Evolutionary conservation across 768 basidiomycete species (phyloP), one percentile per base, ranked within the genome.

Genomic region (Phylloporus sp.): DNA sequence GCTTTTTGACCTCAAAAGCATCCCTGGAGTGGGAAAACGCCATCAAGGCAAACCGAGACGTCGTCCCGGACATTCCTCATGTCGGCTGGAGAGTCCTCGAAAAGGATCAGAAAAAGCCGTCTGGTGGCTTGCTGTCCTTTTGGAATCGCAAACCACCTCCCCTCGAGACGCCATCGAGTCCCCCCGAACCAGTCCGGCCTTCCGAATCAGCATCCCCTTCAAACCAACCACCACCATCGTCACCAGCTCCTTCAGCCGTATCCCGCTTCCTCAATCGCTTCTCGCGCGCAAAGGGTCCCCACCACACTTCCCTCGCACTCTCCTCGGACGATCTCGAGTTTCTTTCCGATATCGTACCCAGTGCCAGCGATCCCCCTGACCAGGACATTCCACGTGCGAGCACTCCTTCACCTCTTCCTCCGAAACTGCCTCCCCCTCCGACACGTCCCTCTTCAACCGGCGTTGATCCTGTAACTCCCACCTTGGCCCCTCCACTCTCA

Each of bases 261-360:
- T 89, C 90, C 10, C 80, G 91, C 5, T 93, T 94, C 62, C 72
- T 92, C 38, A 80, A 77, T 40, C 79, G 88, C 38, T 87, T 94
- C 63, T 82, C 81, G 8, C 77, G 80, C 18, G 65, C 66, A 22
- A 72, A 68, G 38, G 51, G 60, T 22, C 47, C 69, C 38, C 66
- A 69, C 26, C 71, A 71, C 38, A 75, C 73, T 41, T 81, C 85
- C 24, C 63, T 93, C 27, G 77, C 88, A 11, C 73, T 94, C 15
- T 88, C 88, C 14, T 71, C 78, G 2, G 82, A 88, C 48, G 92
- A 95, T 61, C 72, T 95, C 23, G 84, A 90, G 53, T 93, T 86
- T 60, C 72, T 95, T 17, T 79, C 79, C 27, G 86, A 82, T 61
- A 72, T 70, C 45, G 84, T 78, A 9, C 83, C 84, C 4, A 77